These are phyloP conservation scores for Peziza echinospora DNA, from an alignment of 495 filamentous ascomycete genomes.

Conservation along the genomic window DNA sequence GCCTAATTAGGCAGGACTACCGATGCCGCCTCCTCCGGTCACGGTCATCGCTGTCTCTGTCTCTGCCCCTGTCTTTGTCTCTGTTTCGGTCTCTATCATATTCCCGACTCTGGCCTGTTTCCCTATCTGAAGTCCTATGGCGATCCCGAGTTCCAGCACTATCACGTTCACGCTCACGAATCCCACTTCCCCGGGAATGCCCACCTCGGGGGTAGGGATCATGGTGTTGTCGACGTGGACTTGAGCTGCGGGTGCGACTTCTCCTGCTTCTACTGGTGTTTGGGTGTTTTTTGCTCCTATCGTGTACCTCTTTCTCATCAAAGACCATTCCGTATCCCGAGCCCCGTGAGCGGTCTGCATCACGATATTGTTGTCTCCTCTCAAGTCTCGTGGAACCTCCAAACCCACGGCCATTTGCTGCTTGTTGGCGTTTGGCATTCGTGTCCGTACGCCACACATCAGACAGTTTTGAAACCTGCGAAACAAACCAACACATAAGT, in stretches of 20 bases:
- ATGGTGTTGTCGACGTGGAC: background rate
- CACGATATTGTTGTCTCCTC: constrained; percentile 75
- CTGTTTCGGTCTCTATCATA: background rate
- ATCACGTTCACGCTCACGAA: background rate
- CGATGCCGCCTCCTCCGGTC: no score
- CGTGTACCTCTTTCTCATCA: constrained; percentile 42
- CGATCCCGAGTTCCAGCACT: background rate
- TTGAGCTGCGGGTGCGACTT: background rate
- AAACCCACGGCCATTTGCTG: constrained; percentile 40
- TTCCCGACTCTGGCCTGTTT: no score
- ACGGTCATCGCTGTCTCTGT: background rate
- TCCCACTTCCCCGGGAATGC: background rate
- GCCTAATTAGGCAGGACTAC: no score
- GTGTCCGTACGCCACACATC: constrained; percentile 74
- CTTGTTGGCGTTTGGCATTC: constrained; percentile 54
- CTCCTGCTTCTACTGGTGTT: background rate
- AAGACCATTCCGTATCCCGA: constrained; percentile 61
- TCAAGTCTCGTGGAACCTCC: constrained; percentile 72
- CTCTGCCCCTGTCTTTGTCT: background rate
- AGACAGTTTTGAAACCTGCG: constrained; percentile 56
- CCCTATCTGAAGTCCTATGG: background rate
- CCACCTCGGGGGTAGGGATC: no score
- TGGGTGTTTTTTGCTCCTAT: background rate
- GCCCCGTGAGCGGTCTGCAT: constrained; percentile 22
- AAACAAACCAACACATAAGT: constrained; percentile 12